Evolutionary conservation across 2,329 filamentous ascomycete species (phyloP).

Genomic region (Colletotrichum euphorbiae): DNA sequence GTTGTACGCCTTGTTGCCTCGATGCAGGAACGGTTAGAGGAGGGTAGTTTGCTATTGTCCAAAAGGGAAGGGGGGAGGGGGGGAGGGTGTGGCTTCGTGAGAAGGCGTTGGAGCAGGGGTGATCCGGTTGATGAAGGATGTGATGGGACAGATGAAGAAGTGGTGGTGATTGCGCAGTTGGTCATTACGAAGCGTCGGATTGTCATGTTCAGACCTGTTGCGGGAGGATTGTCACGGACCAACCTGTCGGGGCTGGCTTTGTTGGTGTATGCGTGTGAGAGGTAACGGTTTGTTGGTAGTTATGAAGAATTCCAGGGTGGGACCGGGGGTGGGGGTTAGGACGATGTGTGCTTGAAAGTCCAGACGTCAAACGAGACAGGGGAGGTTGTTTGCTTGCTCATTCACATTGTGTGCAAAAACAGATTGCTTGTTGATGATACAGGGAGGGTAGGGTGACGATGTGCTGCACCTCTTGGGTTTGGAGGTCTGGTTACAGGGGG

Average conservation of each 20-base stretch:
- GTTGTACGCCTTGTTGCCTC: conserved; percentile 9
- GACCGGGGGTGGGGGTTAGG: background rate
- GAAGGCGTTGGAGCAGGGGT: background rate
- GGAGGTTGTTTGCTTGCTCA: conserved; percentile 20
- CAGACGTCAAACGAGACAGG: background rate
- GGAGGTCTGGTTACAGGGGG: conserved; percentile 5
- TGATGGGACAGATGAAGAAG: conserved; percentile 30
- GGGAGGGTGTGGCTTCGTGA: no score
- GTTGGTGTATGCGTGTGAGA: background rate
- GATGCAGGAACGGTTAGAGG: conserved; percentile 23
- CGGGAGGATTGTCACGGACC: conserved; percentile 7
- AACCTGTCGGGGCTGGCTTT: conserved; percentile 19
- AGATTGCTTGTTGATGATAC: background rate
- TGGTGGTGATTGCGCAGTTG: background rate
- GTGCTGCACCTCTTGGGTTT: background rate
- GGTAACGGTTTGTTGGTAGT: conserved; percentile 11
- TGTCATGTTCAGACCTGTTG: background rate
- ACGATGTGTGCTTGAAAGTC: background rate
- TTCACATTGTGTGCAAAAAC: background rate
- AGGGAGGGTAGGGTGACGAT: conserved; percentile 6
- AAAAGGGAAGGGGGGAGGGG: no score
- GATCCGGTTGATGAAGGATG: background rate
- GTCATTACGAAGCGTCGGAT: background rate
- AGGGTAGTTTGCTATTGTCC: conserved; percentile 4
- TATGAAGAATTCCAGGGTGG: background rate